phyloP scores from a whole-genome alignment of 176 grass and related monocot species.

The Paspalum vaginatum region DNA sequence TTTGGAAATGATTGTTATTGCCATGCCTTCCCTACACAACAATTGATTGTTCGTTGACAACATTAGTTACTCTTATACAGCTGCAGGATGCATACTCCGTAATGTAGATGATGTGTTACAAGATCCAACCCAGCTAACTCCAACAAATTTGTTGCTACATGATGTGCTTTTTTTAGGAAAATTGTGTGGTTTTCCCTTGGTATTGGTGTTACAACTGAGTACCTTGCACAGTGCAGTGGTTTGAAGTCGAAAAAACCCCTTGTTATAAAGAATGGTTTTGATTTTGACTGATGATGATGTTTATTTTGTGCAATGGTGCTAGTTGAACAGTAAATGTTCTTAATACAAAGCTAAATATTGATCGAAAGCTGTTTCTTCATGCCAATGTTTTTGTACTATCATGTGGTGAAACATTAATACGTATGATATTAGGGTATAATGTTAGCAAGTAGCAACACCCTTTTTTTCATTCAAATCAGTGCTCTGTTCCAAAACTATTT shows the following conservation, averaged over 20 bases:
- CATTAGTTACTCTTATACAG: background rate
- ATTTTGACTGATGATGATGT: background rate
- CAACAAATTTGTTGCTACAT: background rate
- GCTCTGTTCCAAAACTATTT: conserved; percentile 1
- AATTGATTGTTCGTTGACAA: background rate
- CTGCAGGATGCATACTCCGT: background rate
- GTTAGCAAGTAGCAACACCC: background rate
- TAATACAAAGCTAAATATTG: background rate
- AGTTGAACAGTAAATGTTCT: too few species aligned
- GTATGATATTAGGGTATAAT: background rate
- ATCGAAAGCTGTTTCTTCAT: background rate
- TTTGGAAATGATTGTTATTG: background rate
- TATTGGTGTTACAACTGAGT: background rate
- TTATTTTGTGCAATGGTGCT: background rate
- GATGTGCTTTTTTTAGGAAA: background rate
- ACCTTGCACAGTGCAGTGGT: background rate
- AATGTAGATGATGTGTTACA: background rate
- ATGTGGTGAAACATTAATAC: background rate
- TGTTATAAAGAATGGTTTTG: conserved; percentile 16
- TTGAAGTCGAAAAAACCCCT: background rate
- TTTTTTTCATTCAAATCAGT: background rate
- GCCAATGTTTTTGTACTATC: background rate
- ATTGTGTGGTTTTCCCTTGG: background rate
- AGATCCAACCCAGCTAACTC: conserved; percentile 8
- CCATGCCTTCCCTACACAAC: background rate